Conservation (phyloP, 768 basidiomycete genomes). For the Russula griseocarnosa region DNA sequence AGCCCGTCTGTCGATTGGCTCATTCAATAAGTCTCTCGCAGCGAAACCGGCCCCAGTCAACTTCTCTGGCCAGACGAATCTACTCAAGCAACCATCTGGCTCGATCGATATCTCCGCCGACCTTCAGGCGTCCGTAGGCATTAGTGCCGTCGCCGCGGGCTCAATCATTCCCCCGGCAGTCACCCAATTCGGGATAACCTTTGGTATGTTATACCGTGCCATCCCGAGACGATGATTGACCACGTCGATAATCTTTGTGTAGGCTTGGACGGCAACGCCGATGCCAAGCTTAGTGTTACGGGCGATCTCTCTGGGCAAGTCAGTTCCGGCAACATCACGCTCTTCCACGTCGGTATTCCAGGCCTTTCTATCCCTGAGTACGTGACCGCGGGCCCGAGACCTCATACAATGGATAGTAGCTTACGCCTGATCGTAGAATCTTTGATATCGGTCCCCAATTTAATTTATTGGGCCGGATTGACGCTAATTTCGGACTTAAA, state of each 20-base stretch:
- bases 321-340: background rate
- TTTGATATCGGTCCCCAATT: background rate
- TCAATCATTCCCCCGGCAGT: slow-evolving; percentile 13
- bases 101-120: slow-evolving; percentile 8
- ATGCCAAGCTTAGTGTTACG: background rate
- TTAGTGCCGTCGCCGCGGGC: slow-evolving; percentile 16
- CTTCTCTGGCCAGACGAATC: background rate
- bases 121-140: background rate
- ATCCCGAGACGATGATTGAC: background rate
- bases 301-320: background rate
- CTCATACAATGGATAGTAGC: background rate
- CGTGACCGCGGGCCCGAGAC: background rate
- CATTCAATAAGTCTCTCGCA: background rate
- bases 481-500: background rate
- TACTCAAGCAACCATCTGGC: background rate
- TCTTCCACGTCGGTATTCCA: slow-evolving; percentile 1
- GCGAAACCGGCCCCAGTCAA: background rate
- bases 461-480: background rate
- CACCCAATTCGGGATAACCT: slow-evolving; percentile 8
- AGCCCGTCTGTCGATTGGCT: no score
- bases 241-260: slow-evolving; percentile 28
- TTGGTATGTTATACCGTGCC: slow-evolving; percentile 3
- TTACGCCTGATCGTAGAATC: background rate
- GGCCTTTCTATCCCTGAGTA: background rate
- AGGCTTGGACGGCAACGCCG: background rate